Conservation (phyloP, 139 green algal genomes). For the Tetraselmis chui region DNA sequence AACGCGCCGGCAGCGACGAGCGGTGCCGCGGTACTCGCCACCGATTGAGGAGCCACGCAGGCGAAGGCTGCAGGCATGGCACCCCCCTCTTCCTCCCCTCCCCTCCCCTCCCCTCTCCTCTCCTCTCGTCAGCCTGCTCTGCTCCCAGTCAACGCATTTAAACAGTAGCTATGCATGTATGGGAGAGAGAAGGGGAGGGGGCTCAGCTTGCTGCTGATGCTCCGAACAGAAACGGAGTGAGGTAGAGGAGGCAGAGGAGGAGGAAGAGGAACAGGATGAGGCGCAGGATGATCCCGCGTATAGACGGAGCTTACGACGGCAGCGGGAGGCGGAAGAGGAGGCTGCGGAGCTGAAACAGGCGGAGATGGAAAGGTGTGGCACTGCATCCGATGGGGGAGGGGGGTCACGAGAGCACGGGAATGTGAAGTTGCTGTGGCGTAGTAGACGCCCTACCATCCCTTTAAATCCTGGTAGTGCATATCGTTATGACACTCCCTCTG, state of each 20-base stretch:
- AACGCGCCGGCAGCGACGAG: conserved; percentile 1
- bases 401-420: too few relatives aligned
- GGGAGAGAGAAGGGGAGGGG: too few relatives aligned
- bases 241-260: conserved; percentile 15
- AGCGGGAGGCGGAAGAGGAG: conserved; percentile 1
- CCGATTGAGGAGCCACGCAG: not conserved
- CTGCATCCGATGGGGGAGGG: too few relatives aligned
- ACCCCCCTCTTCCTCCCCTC: not conserved
- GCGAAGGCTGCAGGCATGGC: not conserved
- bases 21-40: not conserved
- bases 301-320: not conserved
- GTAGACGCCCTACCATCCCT: too few relatives aligned
- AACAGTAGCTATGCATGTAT: not conserved
- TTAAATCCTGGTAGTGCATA: too few relatives aligned
- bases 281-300: conserved; percentile 1
- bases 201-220: not conserved
- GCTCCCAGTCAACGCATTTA: conserved; percentile 6
- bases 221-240: not conserved
- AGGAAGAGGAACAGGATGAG: conserved; percentile 18
- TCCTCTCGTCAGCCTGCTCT: not conserved
- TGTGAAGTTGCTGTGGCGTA: too few relatives aligned
- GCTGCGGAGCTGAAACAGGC: not conserved
- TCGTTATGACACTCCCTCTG: too few relatives aligned
- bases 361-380: not conserved
- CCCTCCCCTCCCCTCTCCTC: not conserved